Base-by-base conservation (phyloP, 2,329 filamentous ascomycete genomes). In the Fonsecaea erecta region DNA sequence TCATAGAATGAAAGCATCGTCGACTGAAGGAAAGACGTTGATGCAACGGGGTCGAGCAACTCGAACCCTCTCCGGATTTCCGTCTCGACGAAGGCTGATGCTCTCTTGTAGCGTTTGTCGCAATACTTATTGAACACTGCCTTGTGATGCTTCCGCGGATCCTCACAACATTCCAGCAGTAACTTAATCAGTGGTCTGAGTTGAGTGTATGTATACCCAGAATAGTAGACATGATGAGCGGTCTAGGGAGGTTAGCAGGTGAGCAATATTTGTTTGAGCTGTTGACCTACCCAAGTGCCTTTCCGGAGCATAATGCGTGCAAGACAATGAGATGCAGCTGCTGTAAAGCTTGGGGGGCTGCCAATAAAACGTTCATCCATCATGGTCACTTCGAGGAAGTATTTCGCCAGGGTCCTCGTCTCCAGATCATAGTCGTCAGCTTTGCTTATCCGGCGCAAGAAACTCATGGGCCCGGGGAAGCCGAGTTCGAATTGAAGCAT, bases 391-490 rank as follows among this genome's bases (percentile, higher is more conserved):
- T 99, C 95, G 28, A 99, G 84, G 79, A 99, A 97, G 80, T 99
- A 99, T 80, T 99, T 99, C 72, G 95, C 93, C 61, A 99, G 82
- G 4, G 95, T 98, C 40, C 95, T 87, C 11, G 94, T 97, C 80
- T 99, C 94, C 53, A 97, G 83, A 75, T 99, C 93, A 75, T 98
- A 99, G 75, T 97, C 93, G 75, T 99, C 95, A 14, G 95, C 95
- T 82, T 98, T 98, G 88, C 94, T 98, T 78, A 98, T 95, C 63
- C 94, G 89, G 66, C 95, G 88, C 67, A 99, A 84, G 80, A 99
- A 99, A 81, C 93, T 97, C 94, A 99, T 97, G 1, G 95, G 95
- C 51, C 95, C 95, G n/a, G 95, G 95, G 90, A 92, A 98, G 59
- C 95, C 95, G 60, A 99, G 86, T 79, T 97, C 93, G 75, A 97